Conservation (phyloP, 352 stramenopile genomes). For the Phytophthora rubi region DNA sequence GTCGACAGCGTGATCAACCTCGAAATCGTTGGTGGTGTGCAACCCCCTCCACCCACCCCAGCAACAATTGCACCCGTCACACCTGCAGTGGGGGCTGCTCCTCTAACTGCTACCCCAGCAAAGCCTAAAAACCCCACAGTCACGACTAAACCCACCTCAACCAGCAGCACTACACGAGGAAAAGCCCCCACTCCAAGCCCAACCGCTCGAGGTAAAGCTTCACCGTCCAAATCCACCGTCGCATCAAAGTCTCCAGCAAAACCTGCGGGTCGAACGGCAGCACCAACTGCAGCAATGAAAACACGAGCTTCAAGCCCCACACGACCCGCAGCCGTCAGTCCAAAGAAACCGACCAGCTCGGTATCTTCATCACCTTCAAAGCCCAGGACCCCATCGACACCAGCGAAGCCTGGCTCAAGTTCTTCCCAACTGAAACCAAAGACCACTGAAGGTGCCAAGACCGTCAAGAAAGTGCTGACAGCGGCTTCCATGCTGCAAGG, state of each 20-base stretch:
- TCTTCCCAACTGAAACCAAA: slow-evolving; percentile 11
- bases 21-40: slow-evolving; percentile 26
- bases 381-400: neutral
- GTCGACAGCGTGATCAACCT: slow-evolving; percentile 69
- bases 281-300: slow-evolving; percentile 13
- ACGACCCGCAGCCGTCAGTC: slow-evolving; percentile 1
- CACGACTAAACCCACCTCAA: neutral
- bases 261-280: slow-evolving; percentile 6
- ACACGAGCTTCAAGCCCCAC: slow-evolving; percentile 21
- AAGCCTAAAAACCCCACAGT: slow-evolving; percentile 15
- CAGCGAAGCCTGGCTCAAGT: slow-evolving; percentile 7
- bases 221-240: slow-evolving; percentile 13
- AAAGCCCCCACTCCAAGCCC: slow-evolving; percentile 11
- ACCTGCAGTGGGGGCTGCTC: neutral
- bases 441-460: slow-evolving; percentile 2
- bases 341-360: slow-evolving; percentile 14
- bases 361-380: slow-evolving; percentile 15
- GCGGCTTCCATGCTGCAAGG: slow-evolving; percentile 39
- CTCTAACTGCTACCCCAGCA: neutral
- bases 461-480: slow-evolving; percentile 24
- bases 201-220: slow-evolving; percentile 16
- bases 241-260: slow-evolving; percentile 26
- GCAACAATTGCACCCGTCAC: slow-evolving; percentile 1
- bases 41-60: neutral
- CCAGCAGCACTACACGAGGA: slow-evolving; percentile 9